Evolutionary conservation across 768 basidiomycete genomes (phyloP).

Genomic region (Zangia roseola): DNA sequence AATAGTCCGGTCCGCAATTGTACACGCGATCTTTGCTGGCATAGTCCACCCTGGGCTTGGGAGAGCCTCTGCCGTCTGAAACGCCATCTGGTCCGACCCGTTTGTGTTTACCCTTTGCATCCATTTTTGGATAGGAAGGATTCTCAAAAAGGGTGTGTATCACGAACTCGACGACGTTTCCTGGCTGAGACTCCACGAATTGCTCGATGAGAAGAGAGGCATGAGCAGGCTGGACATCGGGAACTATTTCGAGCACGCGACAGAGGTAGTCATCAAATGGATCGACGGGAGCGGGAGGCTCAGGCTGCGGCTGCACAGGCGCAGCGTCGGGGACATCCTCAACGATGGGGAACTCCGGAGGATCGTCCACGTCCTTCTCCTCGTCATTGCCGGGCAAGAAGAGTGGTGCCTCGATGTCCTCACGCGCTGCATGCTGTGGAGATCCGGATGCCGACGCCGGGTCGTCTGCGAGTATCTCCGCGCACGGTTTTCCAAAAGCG

Average conservation of each 20-base stretch:
- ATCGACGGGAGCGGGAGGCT: constrained; percentile 15
- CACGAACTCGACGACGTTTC: constrained; percentile 49
- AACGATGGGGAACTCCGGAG: background rate
- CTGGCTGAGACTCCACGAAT: constrained; percentile 35
- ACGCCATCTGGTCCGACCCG: constrained; percentile 30
- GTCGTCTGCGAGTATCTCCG: constrained; percentile 7
- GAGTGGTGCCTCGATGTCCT: constrained; percentile 21
- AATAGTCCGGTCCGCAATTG: constrained; percentile 46
- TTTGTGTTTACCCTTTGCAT: constrained; percentile 48
- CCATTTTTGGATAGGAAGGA: constrained; percentile 54
- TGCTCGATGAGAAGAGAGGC: constrained; percentile 47
- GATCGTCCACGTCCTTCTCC: constrained; percentile 5
- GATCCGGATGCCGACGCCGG: constrained; percentile 10
- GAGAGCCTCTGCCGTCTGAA: constrained; percentile 21
- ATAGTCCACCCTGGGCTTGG: constrained; percentile 55
- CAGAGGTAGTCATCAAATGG: constrained; percentile 36
- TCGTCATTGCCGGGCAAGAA: constrained; percentile 43
- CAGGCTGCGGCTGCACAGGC: background rate
- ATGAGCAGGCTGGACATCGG: constrained; percentile 64
- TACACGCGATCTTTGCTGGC: constrained; percentile 43
- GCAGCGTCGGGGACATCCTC: background rate
- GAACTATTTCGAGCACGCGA: constrained; percentile 65
- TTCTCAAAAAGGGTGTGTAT: constrained; percentile 65
- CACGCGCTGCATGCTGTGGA: constrained; percentile 6
- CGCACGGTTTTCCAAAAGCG: constrained; percentile 16